Evolutionary conservation across 2,329 filamentous ascomycete species (phyloP).

Genomic region (Fusarium aywerte): DNA sequence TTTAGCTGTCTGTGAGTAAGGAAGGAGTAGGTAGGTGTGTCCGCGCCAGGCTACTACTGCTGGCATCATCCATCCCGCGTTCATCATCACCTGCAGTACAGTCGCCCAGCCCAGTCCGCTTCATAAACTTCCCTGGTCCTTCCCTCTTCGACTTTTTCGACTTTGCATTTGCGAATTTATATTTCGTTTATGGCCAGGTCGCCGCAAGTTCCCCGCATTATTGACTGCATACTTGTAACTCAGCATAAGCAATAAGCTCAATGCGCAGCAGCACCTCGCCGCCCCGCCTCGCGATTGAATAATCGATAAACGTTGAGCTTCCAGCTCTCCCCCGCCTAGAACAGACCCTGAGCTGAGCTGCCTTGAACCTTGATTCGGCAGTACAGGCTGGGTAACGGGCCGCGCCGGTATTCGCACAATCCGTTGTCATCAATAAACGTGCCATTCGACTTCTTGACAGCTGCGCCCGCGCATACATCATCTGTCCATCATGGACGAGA

Average conservation of each 20-base stretch:
- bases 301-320: constrained; percentile 22
- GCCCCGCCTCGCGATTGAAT: constrained; percentile 29
- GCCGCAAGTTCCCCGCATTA: constrained; percentile 1
- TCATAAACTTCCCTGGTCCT: constrained; percentile 31
- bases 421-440: background rate
- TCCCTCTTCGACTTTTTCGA: constrained; percentile 25
- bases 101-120: constrained; percentile 29
- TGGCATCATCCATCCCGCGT: constrained; percentile 44
- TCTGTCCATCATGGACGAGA: constrained; percentile 53
- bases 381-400: background rate
- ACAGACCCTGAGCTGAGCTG: constrained; percentile 37
- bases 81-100: constrained; percentile 17
- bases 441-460: background rate
- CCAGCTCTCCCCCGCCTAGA: constrained; percentile 11
- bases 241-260: constrained; percentile 14
- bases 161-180: constrained; percentile 17
- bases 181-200: constrained; percentile 8
- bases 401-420: background rate
- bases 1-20: constrained; percentile 3
- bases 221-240: constrained; percentile 10
- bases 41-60: constrained; percentile 44
- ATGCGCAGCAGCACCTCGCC: constrained; percentile 33
- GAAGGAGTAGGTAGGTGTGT: constrained; percentile 8
- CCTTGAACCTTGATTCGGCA: background rate
- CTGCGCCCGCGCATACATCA: background rate